A percentile compares a stretch with the other conserved stretches of the same genome.
phyloP scores from a whole-genome alignment of 2,329 filamentous ascomycete genomes.

The Alternaria gaisen region DNA sequence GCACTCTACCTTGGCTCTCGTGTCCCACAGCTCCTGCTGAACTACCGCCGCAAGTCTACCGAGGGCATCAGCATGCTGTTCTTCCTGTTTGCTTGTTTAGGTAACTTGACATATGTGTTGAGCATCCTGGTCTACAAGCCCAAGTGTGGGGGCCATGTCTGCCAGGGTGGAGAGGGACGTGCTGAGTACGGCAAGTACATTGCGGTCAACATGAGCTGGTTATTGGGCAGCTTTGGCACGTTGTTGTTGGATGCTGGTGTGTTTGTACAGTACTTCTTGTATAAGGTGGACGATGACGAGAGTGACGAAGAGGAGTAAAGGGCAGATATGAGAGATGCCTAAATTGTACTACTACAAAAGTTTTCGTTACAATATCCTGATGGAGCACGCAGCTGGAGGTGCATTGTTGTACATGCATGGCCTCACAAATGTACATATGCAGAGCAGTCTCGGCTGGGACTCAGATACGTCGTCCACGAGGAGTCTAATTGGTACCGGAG shows the following conservation, averaged over 20 bases:
- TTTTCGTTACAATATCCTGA: not conserved
- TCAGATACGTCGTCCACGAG: not conserved
- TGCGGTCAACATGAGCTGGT: conserved; percentile 88
- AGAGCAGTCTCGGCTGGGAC: not conserved
- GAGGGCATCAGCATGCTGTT: conserved; percentile 94
- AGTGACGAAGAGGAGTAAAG: conserved; percentile 43
- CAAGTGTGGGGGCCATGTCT: conserved; percentile 64
- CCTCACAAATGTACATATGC: not conserved
- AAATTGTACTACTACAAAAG: not conserved
- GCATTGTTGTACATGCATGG: no score
- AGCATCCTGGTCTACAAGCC: conserved; percentile 92
- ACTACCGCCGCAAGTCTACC: conserved; percentile 90
- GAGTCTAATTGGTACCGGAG: not conserved
- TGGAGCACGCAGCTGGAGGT: not conserved
- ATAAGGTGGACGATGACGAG: conserved; percentile 63
- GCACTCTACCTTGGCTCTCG: conserved; percentile 87
- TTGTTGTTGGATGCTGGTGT: conserved; percentile 84
- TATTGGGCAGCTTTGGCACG: conserved; percentile 88
- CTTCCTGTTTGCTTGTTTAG: conserved; percentile 95
- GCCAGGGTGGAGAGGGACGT: conserved; percentile 70
- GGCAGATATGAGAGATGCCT: not conserved
- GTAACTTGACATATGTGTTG: conserved; percentile 91
- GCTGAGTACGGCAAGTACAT: conserved; percentile 81
- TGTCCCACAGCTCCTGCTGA: conserved; percentile 88
- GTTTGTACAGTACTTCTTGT: conserved; percentile 92